Evolutionary conservation across 345 rosid species (phyloP).

Genomic region (Brassica cretica): DNA sequence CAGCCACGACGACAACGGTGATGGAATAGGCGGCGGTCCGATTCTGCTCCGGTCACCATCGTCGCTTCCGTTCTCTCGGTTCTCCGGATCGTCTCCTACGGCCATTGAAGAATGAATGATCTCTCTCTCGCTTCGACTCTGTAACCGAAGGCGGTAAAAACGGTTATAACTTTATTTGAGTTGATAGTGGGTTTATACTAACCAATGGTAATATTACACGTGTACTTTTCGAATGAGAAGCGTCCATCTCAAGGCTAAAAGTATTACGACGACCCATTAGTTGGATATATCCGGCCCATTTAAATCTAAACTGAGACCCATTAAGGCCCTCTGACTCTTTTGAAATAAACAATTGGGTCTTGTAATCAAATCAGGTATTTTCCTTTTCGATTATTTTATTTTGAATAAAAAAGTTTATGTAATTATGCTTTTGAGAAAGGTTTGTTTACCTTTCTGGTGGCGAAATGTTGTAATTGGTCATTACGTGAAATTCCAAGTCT

Average conservation of each 20-base stretch:
- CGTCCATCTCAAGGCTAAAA: background rate
- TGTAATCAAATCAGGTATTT: background rate
- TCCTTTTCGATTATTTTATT: background rate
- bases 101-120: slow-evolving; percentile 30
- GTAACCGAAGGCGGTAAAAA: slow-evolving; percentile 27
- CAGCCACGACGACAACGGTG: slow-evolving; percentile 57
- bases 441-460: background rate
- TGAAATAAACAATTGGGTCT: background rate
- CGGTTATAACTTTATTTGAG: slow-evolving; percentile 4
- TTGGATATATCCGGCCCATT: background rate
- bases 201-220: background rate
- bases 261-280: too few species aligned
- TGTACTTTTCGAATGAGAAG: background rate
- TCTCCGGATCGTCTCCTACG: slow-evolving; percentile 35
- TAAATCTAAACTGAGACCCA: background rate
- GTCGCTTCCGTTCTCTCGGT: slow-evolving; percentile 32
- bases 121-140: background rate
- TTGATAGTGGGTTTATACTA: slow-evolving; percentile 25
- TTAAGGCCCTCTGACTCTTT: background rate
- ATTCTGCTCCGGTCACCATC: slow-evolving; percentile 33
- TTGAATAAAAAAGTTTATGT: background rate
- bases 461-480: background rate
- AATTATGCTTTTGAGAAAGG: slow-evolving; percentile 8
- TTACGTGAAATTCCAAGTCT: background rate
- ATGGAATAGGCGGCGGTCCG: slow-evolving; percentile 29